These are phyloP conservation scores for Penicillium sp. DNA, from an alignment of 2,329 filamentous ascomycete species.

Conservation along the genomic window DNA sequence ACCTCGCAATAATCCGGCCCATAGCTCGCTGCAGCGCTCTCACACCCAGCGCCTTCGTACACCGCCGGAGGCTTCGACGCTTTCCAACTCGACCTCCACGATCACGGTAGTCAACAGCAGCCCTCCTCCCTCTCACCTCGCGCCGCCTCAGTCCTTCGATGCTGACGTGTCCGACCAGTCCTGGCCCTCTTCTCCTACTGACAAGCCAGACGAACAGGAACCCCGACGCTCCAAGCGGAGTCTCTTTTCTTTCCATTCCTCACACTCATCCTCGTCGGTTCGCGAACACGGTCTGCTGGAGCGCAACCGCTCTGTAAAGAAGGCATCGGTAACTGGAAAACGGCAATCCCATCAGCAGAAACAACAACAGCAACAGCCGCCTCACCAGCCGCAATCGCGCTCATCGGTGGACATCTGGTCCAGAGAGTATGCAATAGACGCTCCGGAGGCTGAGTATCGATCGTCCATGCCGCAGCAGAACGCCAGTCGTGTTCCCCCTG, in stretches of 20 bases:
- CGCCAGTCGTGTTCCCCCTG: conserved; percentile 16
- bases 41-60: conserved; percentile 19
- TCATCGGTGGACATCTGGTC: conserved; percentile 21
- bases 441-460: conserved; percentile 15
- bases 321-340: conserved; percentile 28
- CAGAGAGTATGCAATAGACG: conserved; percentile 27
- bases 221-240: conserved; percentile 30
- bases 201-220: conserved; percentile 26
- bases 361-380: conserved; percentile 17
- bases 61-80: conserved; percentile 15
- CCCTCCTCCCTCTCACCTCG: conserved; percentile 18
- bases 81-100: conserved; percentile 17
- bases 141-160: conserved; percentile 27
- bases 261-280: conserved; percentile 21
- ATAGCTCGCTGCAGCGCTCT: conserved; percentile 14
- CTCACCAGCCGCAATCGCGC: conserved; percentile 23
- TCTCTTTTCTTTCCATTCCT: conserved; percentile 28
- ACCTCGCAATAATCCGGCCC: conserved; percentile 17
- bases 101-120: conserved; percentile 21
- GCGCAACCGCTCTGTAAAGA: conserved; percentile 35
- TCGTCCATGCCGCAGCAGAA: conserved; percentile 29
- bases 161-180: conserved; percentile 32
- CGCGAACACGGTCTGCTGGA: conserved; percentile 32
- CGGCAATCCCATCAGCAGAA: conserved; percentile 16
- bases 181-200: conserved; percentile 26